Evolutionary conservation across 225 moss, liverwort and hornwort species (phyloP).

Genomic region (Bryum argenteum): DNA sequence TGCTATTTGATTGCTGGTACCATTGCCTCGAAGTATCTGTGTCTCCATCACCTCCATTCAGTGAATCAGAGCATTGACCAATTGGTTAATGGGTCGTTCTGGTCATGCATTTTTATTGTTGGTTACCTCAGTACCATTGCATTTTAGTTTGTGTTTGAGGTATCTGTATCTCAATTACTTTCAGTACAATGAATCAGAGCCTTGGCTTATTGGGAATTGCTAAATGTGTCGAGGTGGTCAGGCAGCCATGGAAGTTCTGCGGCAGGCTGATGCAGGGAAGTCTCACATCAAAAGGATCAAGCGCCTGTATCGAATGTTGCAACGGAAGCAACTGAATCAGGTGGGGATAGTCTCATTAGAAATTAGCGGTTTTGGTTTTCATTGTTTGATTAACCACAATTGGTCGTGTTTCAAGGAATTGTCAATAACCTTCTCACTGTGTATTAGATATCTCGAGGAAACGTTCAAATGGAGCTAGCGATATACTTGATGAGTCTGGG

Average conservation of each 20-base stretch:
- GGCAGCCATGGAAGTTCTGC: constrained; percentile 85
- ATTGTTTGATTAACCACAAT: constrained; percentile 8
- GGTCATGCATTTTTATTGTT: constrained; percentile 50
- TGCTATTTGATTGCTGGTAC: no score
- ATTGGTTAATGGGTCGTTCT: constrained; percentile 27
- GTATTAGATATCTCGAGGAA: constrained; percentile 62
- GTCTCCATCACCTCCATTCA: background rate
- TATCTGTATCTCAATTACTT: constrained; percentile 3
- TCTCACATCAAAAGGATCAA: constrained; percentile 61
- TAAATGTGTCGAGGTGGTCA: constrained; percentile 36
- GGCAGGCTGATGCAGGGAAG: constrained; percentile 57
- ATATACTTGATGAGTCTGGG: constrained; percentile 79
- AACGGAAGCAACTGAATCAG: constrained; percentile 65
- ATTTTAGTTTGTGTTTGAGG: background rate
- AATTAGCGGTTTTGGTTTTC: constrained; percentile 11
- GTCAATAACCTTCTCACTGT: constrained; percentile 19
- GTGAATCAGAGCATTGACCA: background rate
- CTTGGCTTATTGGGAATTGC: constrained; percentile 6
- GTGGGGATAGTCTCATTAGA: constrained; percentile 33
- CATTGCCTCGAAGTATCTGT: background rate
- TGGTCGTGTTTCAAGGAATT: constrained; percentile 1
- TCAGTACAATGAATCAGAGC: background rate
- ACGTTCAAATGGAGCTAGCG: constrained; percentile 83
- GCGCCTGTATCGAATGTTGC: constrained; percentile 79
- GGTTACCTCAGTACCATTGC: no score